Conservation (phyloP, 2,329 filamentous ascomycete genomes). For the Sporothrix globosa region DNA sequence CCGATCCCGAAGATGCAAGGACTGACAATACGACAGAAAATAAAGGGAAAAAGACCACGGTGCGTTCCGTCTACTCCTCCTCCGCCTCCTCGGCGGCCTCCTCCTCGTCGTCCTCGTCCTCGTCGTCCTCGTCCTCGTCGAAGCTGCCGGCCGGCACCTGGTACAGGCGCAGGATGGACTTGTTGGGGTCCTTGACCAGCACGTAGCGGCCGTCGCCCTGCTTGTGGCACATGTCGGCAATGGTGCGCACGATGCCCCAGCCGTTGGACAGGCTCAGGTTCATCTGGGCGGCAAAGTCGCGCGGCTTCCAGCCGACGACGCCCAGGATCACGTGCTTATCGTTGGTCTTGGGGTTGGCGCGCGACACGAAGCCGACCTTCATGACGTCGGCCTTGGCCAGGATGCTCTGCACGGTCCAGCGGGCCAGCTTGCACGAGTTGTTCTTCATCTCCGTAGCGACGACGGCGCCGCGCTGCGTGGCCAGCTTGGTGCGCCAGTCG, state of each 20-base stretch:
- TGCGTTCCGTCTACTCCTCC: slow-evolving; percentile 41
- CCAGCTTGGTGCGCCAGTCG: slow-evolving; percentile 95
- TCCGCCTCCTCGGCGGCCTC: slow-evolving; percentile 51
- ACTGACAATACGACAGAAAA: background rate
- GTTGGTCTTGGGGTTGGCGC: slow-evolving; percentile 86
- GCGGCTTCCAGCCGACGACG: slow-evolving; percentile 96
- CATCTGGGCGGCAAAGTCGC: slow-evolving; percentile 97
- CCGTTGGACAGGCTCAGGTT: slow-evolving; percentile 95
- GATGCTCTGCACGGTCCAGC: slow-evolving; percentile 97
- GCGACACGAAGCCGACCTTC: slow-evolving; percentile 99
- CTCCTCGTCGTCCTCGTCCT: slow-evolving; percentile 45
- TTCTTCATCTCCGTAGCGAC: slow-evolving; percentile 99
- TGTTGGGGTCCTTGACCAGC: slow-evolving; percentile 90
- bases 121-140: slow-evolving; percentile 82
- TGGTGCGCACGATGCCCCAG: slow-evolving; percentile 98
- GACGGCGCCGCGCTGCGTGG: slow-evolving; percentile 92
- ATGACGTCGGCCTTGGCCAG: slow-evolving; percentile 96
- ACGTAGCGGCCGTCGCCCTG: slow-evolving; percentile 81
- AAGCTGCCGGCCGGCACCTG: slow-evolving; percentile 85
- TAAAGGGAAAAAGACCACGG: background rate
- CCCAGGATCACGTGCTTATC: slow-evolving; percentile 94
- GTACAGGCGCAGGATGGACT: slow-evolving; percentile 90
- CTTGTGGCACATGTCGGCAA: slow-evolving; percentile 88
- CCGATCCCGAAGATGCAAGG: background rate
- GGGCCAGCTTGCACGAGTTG: slow-evolving; percentile 97